phyloP scores from a whole-genome alignment of 164 flowering plant genomes.

The Brasenia schreberi region DNA sequence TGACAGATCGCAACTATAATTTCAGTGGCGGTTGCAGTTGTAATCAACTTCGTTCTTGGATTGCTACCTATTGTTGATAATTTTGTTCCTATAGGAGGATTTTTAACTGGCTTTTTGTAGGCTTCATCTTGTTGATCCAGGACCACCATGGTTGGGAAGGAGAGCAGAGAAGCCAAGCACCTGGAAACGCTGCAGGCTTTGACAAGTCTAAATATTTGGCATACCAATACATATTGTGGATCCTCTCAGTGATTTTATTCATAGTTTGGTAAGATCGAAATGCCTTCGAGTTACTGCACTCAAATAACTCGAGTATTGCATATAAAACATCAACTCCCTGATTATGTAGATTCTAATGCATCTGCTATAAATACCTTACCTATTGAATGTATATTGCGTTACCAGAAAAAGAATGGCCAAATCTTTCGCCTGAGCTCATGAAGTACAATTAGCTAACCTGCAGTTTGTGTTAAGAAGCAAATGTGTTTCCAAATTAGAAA shows the following conservation, averaged over 20 bases:
- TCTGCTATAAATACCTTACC: too few species aligned
- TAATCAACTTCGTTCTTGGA: constrained; percentile 65
- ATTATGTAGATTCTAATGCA: too few species aligned
- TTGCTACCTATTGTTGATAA: constrained; percentile 74
- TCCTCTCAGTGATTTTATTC: constrained; percentile 39
- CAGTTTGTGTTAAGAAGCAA: too few species aligned
- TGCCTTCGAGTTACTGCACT: not conserved
- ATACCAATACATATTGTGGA: constrained; percentile 51
- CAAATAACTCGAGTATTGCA: not conserved
- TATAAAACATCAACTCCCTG: too few species aligned
- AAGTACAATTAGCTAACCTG: too few species aligned
- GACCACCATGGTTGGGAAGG: constrained; percentile 64
- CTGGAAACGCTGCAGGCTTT: constrained; percentile 20
- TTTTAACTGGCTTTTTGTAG: constrained; percentile 65
- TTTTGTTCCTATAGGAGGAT: constrained; percentile 83
- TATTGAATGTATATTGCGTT: too few species aligned
- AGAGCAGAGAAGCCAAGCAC: constrained; percentile 22
- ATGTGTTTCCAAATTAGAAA: too few species aligned
- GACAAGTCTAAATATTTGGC: constrained; percentile 49
- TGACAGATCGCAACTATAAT: constrained; percentile 56
- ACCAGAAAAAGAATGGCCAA: too few species aligned
- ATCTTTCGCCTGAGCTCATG: too few species aligned
- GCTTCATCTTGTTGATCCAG: constrained; percentile 58
- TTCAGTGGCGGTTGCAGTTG: constrained; percentile 48
- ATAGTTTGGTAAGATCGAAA: constrained; percentile 42